Conservation (phyloP, 1,139 yeast species). For the Saccharomyces hybrid region DNA sequence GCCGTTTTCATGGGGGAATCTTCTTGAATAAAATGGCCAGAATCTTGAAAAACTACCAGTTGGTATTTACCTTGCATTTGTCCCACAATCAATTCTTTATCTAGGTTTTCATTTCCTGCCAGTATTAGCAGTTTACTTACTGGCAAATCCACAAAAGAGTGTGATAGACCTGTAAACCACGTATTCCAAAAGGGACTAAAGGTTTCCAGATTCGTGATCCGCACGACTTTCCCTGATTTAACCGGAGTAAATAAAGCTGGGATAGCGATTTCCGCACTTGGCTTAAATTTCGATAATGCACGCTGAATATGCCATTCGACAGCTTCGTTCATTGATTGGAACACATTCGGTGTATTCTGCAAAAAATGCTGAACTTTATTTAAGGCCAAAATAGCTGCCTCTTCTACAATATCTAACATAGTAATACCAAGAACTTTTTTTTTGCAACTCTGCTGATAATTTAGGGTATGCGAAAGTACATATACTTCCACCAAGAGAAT, state of each 20-base stretch:
- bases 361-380: constrained; percentile 59
- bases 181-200: constrained; percentile 68
- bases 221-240: constrained; percentile 34
- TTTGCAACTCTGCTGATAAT: constrained; percentile 24
- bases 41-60: constrained; percentile 67
- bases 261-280: constrained; percentile 67
- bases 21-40: constrained; percentile 92
- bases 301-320: constrained; percentile 73
- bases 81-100: constrained; percentile 77
- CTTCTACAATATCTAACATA: constrained; percentile 89
- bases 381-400: constrained; percentile 71
- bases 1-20: constrained; percentile 72
- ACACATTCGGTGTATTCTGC: constrained; percentile 51
- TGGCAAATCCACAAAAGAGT: constrained; percentile 46
- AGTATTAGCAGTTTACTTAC: constrained; percentile 66
- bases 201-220: constrained; percentile 56
- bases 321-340: constrained; percentile 48
- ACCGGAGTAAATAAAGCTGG: constrained; percentile 48
- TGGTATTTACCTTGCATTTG: constrained; percentile 98
- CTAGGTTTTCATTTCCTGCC: constrained; percentile 88
- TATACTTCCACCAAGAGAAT: constrained; percentile 87
- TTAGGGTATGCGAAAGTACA: constrained; percentile 43
- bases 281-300: constrained; percentile 45
- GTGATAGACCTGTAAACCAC: constrained; percentile 76
- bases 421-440: constrained; percentile 52